Base-by-base conservation (phyloP, 148 eudicot species). In the Beta vulgaris region DNA sequence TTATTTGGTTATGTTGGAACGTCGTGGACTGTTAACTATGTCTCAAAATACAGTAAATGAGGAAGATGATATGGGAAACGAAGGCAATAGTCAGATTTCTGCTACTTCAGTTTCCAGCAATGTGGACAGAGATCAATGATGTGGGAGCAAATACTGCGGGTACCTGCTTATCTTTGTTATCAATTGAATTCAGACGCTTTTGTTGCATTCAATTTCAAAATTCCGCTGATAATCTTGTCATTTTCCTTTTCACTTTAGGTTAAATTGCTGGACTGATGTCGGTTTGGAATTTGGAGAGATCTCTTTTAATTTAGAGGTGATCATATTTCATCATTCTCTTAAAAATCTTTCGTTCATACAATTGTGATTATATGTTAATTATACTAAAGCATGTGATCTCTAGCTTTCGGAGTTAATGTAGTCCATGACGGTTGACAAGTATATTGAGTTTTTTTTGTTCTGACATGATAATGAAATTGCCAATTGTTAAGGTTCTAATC, bases 1-100 rank as follows among this genome's bases (percentile, higher is more conserved):
- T 81, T 74, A 90, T 85, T 82, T 94, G 66, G 91, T 94, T 71
- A 46, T 77, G 54, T 25, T 94, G 85, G 97, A 89, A 64, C 83
- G 92, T 23, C 91, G 86, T 64, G 96, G 98, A 35, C 25, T 90
- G 79, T 74, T 79, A 16, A 67, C 73, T 2, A 37, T 54, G 43
- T 59, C 74, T 76, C 34, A 66, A 2, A 77, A 59, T 34, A 68
- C 73, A 23, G 67, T 63, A 73, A 78, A 34, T 62, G 81, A 75
- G 82, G 82, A 48, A 55, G 77, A 35, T 81, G 73, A 64, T 64
- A 4, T 65, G 66, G 65, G 72, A 55, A 57, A 73, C 16, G 60
- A 83, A 71, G 54, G 40, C 35, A 25, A 53, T 29, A 39, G 69
- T 14, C 69, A 54, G 36, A 32, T 42, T 32, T 51, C 37, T 37